These are phyloP conservation scores for Nothophytophthora sp. DNA, from an alignment of 352 stramenopile species.

Conservation along the genomic window DNA sequence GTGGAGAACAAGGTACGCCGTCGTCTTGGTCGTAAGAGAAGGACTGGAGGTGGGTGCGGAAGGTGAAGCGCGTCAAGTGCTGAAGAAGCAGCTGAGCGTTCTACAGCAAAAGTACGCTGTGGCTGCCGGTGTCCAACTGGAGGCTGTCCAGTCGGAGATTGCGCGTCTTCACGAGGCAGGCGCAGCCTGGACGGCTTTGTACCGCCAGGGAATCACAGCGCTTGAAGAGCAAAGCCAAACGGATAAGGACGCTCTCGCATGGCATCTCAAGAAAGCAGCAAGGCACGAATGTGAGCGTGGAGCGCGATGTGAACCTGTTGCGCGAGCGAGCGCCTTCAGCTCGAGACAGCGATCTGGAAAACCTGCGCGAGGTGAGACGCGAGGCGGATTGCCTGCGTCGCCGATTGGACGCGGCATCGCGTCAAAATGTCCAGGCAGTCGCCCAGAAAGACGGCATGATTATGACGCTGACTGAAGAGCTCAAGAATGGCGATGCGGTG, in stretches of 20 bases:
- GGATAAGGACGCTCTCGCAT: constrained; percentile 34
- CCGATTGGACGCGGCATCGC: constrained; percentile 64
- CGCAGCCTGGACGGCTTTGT: constrained; percentile 40
- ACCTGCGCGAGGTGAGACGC: constrained; percentile 67
- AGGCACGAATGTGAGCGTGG: constrained; percentile 73
- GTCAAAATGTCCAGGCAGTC: constrained; percentile 59
- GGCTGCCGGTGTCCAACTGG: constrained; percentile 78
- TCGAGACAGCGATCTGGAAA: constrained; percentile 63
- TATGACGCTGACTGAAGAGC: constrained; percentile 66
- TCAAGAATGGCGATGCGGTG: constrained; percentile 76
- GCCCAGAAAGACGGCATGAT: constrained; percentile 74
- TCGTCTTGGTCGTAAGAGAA: neutral
- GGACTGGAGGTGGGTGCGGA: constrained; percentile 45
- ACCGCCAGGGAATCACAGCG: constrained; percentile 25
- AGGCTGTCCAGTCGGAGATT: constrained; percentile 76
- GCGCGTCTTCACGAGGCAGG: constrained; percentile 44
- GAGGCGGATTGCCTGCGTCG: constrained; percentile 72
- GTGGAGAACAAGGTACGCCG: constrained; percentile 35
- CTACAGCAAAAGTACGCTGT: constrained; percentile 72
- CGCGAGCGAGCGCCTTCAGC: constrained; percentile 48
- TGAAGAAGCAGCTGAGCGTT: constrained; percentile 70
- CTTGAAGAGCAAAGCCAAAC: constrained; percentile 42
- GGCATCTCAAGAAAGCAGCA: constrained; percentile 60
- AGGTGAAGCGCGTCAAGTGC: constrained; percentile 60
- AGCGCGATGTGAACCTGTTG: constrained; percentile 76